Evolutionary conservation across 2,329 filamentous ascomycete genomes (phyloP), one percentile per base, ranked within the genome.

Genomic region (Karstenula rhodostoma): DNA sequence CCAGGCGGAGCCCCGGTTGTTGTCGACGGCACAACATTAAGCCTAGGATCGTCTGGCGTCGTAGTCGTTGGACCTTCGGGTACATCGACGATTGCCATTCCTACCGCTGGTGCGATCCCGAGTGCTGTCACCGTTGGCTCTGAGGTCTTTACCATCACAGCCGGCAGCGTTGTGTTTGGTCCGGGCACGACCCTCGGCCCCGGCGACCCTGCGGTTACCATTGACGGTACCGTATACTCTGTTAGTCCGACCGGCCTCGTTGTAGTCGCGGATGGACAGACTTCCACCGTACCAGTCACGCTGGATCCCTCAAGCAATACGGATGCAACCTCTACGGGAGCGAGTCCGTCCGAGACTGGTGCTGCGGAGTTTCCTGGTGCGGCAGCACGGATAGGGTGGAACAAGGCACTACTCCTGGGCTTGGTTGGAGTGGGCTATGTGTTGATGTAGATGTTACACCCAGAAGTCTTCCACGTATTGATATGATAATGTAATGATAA

Each of bases 151-250:
- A 29, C 46, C 15, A 32, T 48, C 13, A 48, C 56, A 25, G 29
- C 8, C 12, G 59, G 61, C 42, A 47, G 40, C n/a, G 37, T 67
- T 0, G 58, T 64, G 8, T 25, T 67, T n/a, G 50, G 42, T 10
- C 53, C 54, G 2, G 62, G 65, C 0, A 61, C 57, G 5, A 65
- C 62, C n/a, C 37, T 67, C 4, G 47, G 42, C 19, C 27, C 43
- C 3, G 62, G 65, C 13, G 65, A 65, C 53, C 55, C 62, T 9
- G 44, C 52, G 12, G 44, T 65, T 17, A 60, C 56, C 1, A 29
- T 65, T 9, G 49, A 32, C 19, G 59, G 52, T 13, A 65, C 59
- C 8, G 59, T 55, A 2, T 58, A 61, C 42, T 61, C 52, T 29
- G 47, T 67, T 17, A 61, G 52, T 4, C 5, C 61, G 4, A 56